Evolutionary conservation across 2,329 filamentous ascomycete species (phyloP).

Genomic region (Colletotrichum tanaceti): DNA sequence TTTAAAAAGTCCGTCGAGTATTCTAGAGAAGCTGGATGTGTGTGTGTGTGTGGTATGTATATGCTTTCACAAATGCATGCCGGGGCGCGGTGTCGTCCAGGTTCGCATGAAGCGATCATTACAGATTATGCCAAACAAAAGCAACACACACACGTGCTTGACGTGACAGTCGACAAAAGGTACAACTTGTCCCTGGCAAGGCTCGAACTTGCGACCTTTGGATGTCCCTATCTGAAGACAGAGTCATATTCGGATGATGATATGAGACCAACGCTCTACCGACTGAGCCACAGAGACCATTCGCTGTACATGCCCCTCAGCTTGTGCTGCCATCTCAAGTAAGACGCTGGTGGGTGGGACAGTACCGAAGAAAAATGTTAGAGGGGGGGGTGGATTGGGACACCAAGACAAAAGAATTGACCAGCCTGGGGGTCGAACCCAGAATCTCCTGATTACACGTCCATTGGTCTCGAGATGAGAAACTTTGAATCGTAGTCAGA

Average conservation of each 20-base stretch:
- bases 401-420: conserved; percentile 19
- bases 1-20: too few relatives aligned
- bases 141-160: too few relatives aligned
- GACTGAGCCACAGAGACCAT: conserved; percentile 21
- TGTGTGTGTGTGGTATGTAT: too few relatives aligned
- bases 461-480: neutral
- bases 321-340: neutral
- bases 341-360: too few relatives aligned
- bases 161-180: neutral
- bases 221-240: conserved; percentile 15
- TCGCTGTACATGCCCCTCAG: fast-evolving
- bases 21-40: neutral
- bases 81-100: neutral
- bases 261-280: conserved; percentile 22
- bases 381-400: too few relatives aligned
- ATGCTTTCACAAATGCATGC: too few relatives aligned
- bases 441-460: conserved; percentile 40
- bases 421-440: conserved; percentile 41
- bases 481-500: conserved; percentile 52
- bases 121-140: neutral
- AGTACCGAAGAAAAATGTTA: neutral
- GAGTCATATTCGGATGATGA: neutral
- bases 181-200: conserved; percentile 17
- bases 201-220: conserved; percentile 34
- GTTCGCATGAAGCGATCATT: too few relatives aligned